phyloP scores from a whole-genome alignment of 352 stramenopile species.

The Phytophthora pisi region DNA sequence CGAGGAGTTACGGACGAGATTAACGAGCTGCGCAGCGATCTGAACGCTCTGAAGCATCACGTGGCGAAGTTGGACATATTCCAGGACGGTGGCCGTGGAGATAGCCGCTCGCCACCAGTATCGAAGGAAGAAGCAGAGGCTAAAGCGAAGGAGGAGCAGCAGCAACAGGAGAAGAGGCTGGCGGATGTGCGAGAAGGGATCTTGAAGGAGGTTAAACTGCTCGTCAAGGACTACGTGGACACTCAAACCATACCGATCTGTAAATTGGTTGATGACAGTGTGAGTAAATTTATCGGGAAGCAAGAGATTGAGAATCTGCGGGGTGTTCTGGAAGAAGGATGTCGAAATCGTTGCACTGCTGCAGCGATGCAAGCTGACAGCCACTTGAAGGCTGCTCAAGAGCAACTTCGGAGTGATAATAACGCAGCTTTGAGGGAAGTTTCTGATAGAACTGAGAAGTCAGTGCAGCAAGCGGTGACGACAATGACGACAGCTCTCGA shows the following conservation, averaged over 20 bases:
- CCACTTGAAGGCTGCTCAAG: conserved; percentile 20
- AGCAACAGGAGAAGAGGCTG: conserved; percentile 29
- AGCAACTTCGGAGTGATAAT: conserved; percentile 24
- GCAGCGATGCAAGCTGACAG: conserved; percentile 13
- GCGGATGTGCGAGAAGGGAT: conserved; percentile 23
- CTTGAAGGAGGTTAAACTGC: conserved; percentile 21
- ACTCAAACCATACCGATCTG: conserved; percentile 20
- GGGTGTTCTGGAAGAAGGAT: conserved; percentile 23
- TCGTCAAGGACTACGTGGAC: conserved; percentile 31
- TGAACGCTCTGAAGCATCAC: conserved; percentile 62
- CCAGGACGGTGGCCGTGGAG: conserved; percentile 20
- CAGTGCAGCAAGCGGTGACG: conserved; percentile 24
- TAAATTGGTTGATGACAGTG: conserved; percentile 17
- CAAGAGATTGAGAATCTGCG: conserved; percentile 29
- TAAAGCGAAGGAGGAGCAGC: conserved; percentile 27
- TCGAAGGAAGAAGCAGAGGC: conserved; percentile 28
- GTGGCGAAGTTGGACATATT: conserved; percentile 48
- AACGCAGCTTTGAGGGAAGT: conserved; percentile 13
- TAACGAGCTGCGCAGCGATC: conserved; percentile 53
- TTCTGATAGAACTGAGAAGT: conserved; percentile 22
- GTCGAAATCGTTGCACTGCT: conserved; percentile 20
- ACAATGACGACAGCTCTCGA: conserved; percentile 31
- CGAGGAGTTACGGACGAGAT: conserved; percentile 60
- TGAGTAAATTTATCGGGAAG: conserved; percentile 21
- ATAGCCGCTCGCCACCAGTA: conserved; percentile 2